Evolutionary conservation across 2,329 filamentous ascomycete genomes (phyloP).

Genomic region (Ophiocordyceps polyrhachis-furcata): DNA sequence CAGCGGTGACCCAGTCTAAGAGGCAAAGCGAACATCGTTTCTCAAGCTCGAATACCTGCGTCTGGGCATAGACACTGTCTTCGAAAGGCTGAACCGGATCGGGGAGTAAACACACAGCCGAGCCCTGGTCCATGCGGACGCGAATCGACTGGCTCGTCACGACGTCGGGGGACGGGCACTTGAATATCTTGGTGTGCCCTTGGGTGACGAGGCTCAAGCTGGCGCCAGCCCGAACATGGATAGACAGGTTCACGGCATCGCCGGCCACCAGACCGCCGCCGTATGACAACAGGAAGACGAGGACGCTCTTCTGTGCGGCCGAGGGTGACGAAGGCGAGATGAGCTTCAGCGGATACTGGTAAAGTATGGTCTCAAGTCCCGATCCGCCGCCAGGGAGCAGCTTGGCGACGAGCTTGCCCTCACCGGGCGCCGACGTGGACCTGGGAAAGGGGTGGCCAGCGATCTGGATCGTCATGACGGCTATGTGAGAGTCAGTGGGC

Average conservation of each 20-base stretch:
- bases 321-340: slow-evolving; percentile 55
- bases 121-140: slow-evolving; percentile 29
- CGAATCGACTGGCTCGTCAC: slow-evolving; percentile 39
- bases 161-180: slow-evolving; percentile 39
- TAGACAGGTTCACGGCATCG: slow-evolving; percentile 57
- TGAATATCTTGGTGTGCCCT: slow-evolving; percentile 93
- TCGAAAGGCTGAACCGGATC: slow-evolving; percentile 89
- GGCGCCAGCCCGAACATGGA: slow-evolving; percentile 44
- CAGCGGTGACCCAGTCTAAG: slow-evolving; percentile 87
- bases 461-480: slow-evolving; percentile 4
- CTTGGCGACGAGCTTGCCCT: slow-evolving; percentile 58
- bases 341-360: slow-evolving; percentile 89
- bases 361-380: slow-evolving; percentile 55
- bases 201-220: slow-evolving; percentile 50
- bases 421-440: slow-evolving; percentile 55
- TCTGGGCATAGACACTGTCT: slow-evolving; percentile 67
- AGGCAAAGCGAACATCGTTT: slow-evolving; percentile 50
- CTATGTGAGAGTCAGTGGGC: background rate
- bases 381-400: slow-evolving; percentile 54
- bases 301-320: slow-evolving; percentile 44
- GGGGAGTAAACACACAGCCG: slow-evolving; percentile 51
- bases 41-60: slow-evolving; percentile 53
- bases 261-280: slow-evolving; percentile 84
- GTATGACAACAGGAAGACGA: slow-evolving; percentile 84
- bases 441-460: slow-evolving; percentile 46